Evolutionary conservation across 371 early-diverging fungal genomes (phyloP).

Genomic region (Blakeslea trispora): DNA sequence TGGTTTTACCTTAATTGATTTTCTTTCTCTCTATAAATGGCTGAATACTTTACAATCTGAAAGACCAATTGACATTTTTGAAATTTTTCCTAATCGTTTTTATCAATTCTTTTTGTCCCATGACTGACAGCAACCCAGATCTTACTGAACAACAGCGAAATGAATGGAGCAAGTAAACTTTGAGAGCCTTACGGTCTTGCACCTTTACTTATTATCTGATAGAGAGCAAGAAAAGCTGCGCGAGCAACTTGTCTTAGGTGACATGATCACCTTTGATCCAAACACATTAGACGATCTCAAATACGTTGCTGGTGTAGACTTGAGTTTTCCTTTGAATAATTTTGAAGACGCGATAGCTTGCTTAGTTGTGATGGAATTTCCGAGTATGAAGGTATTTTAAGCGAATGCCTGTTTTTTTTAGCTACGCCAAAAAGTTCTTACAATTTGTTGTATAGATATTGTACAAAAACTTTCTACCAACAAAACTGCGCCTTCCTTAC

Average conservation of each 20-base stretch:
- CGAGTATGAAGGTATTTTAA: constrained; percentile 52
- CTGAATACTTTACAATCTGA: too few species aligned
- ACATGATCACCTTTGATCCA: constrained; percentile 30
- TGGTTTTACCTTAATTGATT: too few species aligned
- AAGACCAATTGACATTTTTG: too few species aligned
- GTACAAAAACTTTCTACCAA: constrained; percentile 51
- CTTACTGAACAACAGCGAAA: constrained; percentile 25
- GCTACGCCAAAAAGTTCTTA: not conserved
- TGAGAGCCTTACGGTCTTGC: not conserved
- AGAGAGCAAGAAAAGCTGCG: constrained; percentile 18
- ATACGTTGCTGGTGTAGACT: constrained; percentile 82
- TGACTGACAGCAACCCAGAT: constrained; percentile 16
- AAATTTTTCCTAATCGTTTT: too few species aligned
- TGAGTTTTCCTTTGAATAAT: constrained; percentile 73
- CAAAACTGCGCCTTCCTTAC: constrained; percentile 74
- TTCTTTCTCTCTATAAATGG: too few species aligned
- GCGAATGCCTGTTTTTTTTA: constrained; percentile 1
- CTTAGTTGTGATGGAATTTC: constrained; percentile 69
- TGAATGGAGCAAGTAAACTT: constrained; percentile 25
- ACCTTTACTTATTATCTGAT: not conserved
- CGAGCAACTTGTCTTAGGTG: constrained; percentile 21
- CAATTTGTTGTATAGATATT: constrained; percentile 44
- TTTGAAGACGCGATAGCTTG: constrained; percentile 74
- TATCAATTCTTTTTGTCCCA: not conserved
- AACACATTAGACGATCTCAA: constrained; percentile 45